Conservation (phyloP, 768 basidiomycete species). For the Tricholoma saponaceum region DNA sequence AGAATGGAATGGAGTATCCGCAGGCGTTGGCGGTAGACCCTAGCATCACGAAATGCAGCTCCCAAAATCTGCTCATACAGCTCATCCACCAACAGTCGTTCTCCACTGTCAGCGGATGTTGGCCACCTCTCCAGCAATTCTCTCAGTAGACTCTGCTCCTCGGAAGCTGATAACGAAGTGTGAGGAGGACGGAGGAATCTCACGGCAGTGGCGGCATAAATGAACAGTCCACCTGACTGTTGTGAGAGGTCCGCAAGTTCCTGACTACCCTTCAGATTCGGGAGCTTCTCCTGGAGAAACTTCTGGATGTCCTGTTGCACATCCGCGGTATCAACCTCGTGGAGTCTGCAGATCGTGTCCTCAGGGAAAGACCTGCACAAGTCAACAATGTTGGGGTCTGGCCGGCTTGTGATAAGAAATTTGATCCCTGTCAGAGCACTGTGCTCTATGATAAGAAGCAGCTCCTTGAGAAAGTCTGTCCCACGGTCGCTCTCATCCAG, state of each 20-base stretch:
- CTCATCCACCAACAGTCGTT: not conserved
- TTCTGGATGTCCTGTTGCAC: not conserved
- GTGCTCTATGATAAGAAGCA: not conserved
- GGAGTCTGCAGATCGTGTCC: not conserved
- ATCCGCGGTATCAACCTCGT: not conserved
- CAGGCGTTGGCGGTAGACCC: not conserved
- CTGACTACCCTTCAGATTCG: not conserved
- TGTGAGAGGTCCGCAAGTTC: not conserved
- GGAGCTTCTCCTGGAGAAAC: not conserved
- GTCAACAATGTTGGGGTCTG: not conserved
- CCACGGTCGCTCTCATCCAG: slow-evolving; percentile 1
- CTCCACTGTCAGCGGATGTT: not conserved
- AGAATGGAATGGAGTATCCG: not conserved
- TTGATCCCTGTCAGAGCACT: not conserved
- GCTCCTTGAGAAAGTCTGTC: not conserved
- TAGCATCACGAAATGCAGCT: not conserved
- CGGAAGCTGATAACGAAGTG: not conserved
- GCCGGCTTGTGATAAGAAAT: not conserved
- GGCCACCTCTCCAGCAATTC: not conserved
- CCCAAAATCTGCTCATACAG: not conserved
- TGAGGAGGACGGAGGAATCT: not conserved
- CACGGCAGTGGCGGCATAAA: not conserved
- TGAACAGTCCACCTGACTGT: not conserved
- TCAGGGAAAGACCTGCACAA: not conserved
- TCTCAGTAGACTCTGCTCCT: not conserved